phyloP scores from a whole-genome alignment of 208 protist genomes.

The Trypanosoma vivax region DNA sequence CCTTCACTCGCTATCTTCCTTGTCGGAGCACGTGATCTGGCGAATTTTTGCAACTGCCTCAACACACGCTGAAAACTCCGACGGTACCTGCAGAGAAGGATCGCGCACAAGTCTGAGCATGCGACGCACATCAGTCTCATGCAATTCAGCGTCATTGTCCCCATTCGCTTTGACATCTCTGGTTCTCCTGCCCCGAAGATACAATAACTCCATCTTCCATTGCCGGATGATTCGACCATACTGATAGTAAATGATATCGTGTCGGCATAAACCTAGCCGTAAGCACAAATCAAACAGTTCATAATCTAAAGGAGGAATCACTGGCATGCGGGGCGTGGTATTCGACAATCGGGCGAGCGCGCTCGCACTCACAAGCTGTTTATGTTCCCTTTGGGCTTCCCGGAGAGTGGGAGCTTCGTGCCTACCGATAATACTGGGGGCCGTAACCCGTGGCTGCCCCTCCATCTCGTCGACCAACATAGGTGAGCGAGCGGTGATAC shows the following conservation, averaged over 20 bases:
- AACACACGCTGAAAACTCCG: slow-evolving; percentile 52
- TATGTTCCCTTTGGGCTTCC: slow-evolving; percentile 2
- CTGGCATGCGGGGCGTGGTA: slow-evolving; percentile 44
- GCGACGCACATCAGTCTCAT: slow-evolving; percentile 35
- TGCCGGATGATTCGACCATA: slow-evolving; percentile 67
- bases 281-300: slow-evolving; percentile 69
- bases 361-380: slow-evolving; percentile 37
- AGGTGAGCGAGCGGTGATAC: slow-evolving; percentile 40
- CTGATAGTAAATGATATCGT: slow-evolving; percentile 52
- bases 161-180: not conserved
- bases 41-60: slow-evolving; percentile 35
- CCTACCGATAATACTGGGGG: slow-evolving; percentile 47
- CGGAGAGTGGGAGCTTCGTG: slow-evolving; percentile 31
- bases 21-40: no score
- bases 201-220: slow-evolving; percentile 49
- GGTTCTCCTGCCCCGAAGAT: not conserved
- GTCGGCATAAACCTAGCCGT: slow-evolving; percentile 44
- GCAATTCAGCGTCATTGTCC: slow-evolving; percentile 2
- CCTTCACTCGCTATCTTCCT: slow-evolving; percentile 1
- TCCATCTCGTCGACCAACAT: slow-evolving; percentile 57
- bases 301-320: slow-evolving; percentile 71
- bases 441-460: slow-evolving; percentile 29
- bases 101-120: slow-evolving; percentile 68
- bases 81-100: slow-evolving; percentile 61
- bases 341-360: slow-evolving; percentile 56